Base-by-base conservation (phyloP, 202 grass and related monocot genomes). In the Musa balbisiana region DNA sequence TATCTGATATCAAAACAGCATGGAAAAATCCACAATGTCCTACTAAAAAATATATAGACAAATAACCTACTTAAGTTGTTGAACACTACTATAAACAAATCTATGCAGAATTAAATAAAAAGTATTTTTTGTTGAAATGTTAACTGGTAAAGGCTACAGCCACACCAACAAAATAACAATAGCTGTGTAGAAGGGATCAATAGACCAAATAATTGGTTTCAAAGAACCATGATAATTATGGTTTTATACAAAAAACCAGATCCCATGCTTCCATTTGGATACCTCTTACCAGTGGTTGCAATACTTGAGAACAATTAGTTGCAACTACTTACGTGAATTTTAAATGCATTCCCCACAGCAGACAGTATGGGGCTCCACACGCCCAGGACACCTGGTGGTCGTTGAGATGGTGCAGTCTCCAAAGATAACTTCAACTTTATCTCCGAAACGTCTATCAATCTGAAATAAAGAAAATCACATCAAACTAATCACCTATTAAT, bases 341-440 rank as follows among this genome's bases (percentile, higher is more conserved):
- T 98, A 29, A 98, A 88, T 76, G 94, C 94, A 90, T 89, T 94
- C 63, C 94, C 94, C 67, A 98, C 81, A 90, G 94, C 94, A 85
- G 91, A 98, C 62, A 94, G 81, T 55, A 98, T 76, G 71, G 88
- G 94, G 75, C 94, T 92, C 94, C 94, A 98, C 79, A 98, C 81
- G 75, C 94, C 94, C 79, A 98, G 88, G 67, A 88, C 91, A 82
- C 94, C 94, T 73, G 81, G 85, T 19, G 94, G 94, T 82, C 94
- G 86, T 89, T 94, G 88, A 86, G 85, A 79, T 85, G 94, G 94
- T 49, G 94, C 90, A 79, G 94, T 94, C 83, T 93, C 94, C 80
- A 98, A 68, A 83, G 94, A 87, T 88, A 98, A 88, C 90, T 98
- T 98, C 12, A 98, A 82, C 79, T 88, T 88, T 84, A 98, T 72